Base-by-base conservation (phyloP, 768 basidiomycete species). In the Cubamyces sp. region DNA sequence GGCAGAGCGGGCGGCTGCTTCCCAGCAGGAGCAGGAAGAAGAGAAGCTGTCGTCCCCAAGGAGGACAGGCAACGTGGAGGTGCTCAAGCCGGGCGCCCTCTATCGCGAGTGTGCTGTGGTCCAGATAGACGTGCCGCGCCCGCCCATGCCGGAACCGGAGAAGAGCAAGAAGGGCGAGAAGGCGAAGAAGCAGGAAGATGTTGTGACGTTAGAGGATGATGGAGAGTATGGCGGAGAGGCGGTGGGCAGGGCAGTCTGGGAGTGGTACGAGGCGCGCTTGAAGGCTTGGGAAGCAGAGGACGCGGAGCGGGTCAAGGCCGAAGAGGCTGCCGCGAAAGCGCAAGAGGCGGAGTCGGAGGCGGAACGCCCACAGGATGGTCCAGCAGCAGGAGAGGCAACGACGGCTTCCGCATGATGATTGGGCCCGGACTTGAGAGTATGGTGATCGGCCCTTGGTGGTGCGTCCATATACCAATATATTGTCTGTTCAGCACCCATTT, bases 31-130 rank as follows among this genome's bases (percentile, higher is more conserved):
- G 60, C 34, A 41, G 43, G 37, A 49, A 34, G 21, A 56, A 34
- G 21, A 56, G 53, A 52, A 57, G 59, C 39, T 42, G 23, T n/a
- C 54, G 4, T 30, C 26, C 40, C 62, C 56, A 26, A 18, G 43
- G 14, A 67, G 66, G 21, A 21, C 45, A 3, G 54, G 48, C n/a
- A 67, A 60, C 6, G 84, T 83, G 60, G 90, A 92, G 68, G 82
- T 90, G 2, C 78, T 93, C 43, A 89, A 88, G 72, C 88, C 91
- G 2, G 91, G 91, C 0, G 87, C 89, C 11, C 72, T 92, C 42
- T 93, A 93, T 66, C 80, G 86, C 9, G 88, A 93, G 66, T 92
- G 91, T 66, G 84, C 88, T 0, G 83, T 88, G 5, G 85, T 88
- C 11, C 65, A 49, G 28, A 16, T 72, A 25, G 62, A 9, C 55